Evolutionary conservation across 768 basidiomycete genomes (phyloP), one percentile per base, ranked within the genome.

Genomic region (Filobasidium wieringae): DNA sequence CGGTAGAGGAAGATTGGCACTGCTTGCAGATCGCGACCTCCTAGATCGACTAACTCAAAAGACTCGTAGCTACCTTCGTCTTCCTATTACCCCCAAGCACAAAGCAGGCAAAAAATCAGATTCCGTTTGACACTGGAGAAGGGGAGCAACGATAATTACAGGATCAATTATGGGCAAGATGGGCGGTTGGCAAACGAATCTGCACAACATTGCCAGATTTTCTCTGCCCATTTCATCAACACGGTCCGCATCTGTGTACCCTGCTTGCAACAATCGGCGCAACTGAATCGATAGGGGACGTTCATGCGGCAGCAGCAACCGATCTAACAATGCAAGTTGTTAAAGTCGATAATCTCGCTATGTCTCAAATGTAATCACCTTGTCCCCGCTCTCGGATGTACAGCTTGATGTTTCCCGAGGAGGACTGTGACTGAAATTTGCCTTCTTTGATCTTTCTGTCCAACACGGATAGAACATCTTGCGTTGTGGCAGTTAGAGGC

Each of bases 1-100:
- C 81, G 80, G 72, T 99, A 86, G 12, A 96, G 78, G 58, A 82
- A 78, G 64, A 93, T 84, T 0, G 95, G 95, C 47, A 97, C 86
- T 4, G 90, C 87, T 53, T 86, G 85, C 2, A 97, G 77, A 64
- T 86, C 81, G 51, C 84, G 79, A 1, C 83, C 84, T 0, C 84
- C 83, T 29, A 99, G 81, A 70, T 96, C 89, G 61, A 96, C 80
- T 32, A 79, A 78, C 61, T 87, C 85, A 68, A 83, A 88, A 40
- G 75, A 80, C 54, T 87, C 84, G 65, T 86, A 80, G 4, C 77
- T 75, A 40, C 86, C 76, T 50, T 88, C 84, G 58, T 89, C 85
- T 63, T 85, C 84, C 86, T 91, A 64, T 37, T 50, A 34, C 0
- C 26, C 22, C 15, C 9, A 6, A 31, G 15, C 30, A 31, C 7